phyloP scores from a whole-genome alignment of 2,329 filamentous ascomycete species.

The Hypoxylon rubiginosum region DNA sequence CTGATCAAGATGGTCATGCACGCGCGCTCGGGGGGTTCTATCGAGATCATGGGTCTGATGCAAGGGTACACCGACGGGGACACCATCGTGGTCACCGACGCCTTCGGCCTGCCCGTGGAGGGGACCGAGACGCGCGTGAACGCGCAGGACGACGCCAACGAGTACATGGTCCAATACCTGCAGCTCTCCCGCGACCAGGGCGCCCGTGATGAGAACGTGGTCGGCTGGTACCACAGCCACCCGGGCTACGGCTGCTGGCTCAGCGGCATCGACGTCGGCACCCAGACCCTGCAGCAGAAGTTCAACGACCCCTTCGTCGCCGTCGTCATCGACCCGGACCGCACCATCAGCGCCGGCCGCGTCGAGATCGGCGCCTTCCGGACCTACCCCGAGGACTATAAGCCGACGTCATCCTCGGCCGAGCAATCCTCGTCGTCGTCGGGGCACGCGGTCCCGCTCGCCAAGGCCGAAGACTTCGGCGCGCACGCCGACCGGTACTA shows the following conservation, averaged over 20 bases:
- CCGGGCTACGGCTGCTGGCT: constrained; percentile 99
- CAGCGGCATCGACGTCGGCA: constrained; percentile 93
- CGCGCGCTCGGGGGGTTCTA: constrained; percentile 89
- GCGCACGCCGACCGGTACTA: constrained; percentile 94
- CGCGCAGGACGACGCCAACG: constrained; percentile 94
- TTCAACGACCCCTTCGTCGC: constrained; percentile 93
- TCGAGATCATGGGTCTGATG: constrained; percentile 99
- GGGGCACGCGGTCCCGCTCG: constrained; percentile 85
- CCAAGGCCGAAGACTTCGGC: constrained; percentile 95
- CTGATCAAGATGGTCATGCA: constrained; percentile 99
- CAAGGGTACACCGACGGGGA: constrained; percentile 90
- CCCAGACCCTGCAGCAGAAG: constrained; percentile 86
- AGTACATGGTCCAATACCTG: constrained; percentile 94
- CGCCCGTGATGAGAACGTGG: constrained; percentile 84
- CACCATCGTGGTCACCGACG: constrained; percentile 92
- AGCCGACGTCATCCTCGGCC: constrained; percentile 55
- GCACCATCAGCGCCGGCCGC: constrained; percentile 93
- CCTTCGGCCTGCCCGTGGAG: constrained; percentile 93
- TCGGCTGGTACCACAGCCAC: constrained; percentile 98
- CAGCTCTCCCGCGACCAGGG: constrained; percentile 80
- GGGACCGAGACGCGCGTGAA: constrained; percentile 99
- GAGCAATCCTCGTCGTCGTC: constrained; percentile 47
- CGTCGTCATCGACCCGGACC: constrained; percentile 95
- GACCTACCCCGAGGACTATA: constrained; percentile 85
- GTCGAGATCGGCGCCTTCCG: constrained; percentile 98